A percentile compares a stretch with the other conserved stretches of the same genome.
Evolutionary conservation across 768 basidiomycete species (phyloP).

Genomic region (Psilocybe sp.): DNA sequence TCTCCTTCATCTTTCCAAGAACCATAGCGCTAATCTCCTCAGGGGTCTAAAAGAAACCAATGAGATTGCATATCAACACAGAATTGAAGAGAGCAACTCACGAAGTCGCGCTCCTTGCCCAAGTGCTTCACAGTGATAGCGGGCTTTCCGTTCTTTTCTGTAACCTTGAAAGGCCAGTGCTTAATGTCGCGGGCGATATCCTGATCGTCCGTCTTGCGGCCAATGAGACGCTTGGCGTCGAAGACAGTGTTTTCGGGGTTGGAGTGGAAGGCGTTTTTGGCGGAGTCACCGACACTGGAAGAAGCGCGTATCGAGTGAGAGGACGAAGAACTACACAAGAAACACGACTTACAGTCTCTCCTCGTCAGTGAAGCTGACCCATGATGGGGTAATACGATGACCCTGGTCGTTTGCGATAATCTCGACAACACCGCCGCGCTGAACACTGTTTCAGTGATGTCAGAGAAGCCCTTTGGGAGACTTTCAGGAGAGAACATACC

Average conservation of each 20-base stretch:
- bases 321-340: background rate
- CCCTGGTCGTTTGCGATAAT: slow-evolving; percentile 90
- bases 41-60: slow-evolving; percentile 56
- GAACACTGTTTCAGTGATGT: slow-evolving; percentile 49
- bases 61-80: background rate
- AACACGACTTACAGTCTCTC: slow-evolving; percentile 60
- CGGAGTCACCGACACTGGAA: slow-evolving; percentile 81
- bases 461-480: background rate
- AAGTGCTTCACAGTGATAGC: slow-evolving; percentile 75
- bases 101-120: slow-evolving; percentile 78
- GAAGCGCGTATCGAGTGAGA: slow-evolving; percentile 13
- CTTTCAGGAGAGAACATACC: slow-evolving; percentile 45
- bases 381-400: slow-evolving; percentile 87
- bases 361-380: slow-evolving; percentile 79
- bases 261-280: slow-evolving; percentile 92
- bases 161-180: slow-evolving; percentile 88
- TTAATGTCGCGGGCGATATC: slow-evolving; percentile 83
- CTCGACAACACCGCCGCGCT: slow-evolving; percentile 82
- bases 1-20: slow-evolving; percentile 98
- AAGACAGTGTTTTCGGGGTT: slow-evolving; percentile 95
- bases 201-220: slow-evolving; percentile 77
- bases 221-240: slow-evolving; percentile 94
- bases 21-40: slow-evolving; percentile 98
- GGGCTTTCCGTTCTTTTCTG: slow-evolving; percentile 81
- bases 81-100: slow-evolving; percentile 35